A percentile compares a stretch with the other conserved stretches of the same genome.
phyloP scores from a whole-genome alignment of 495 filamentous ascomycete species.

The Lepidopterella palustris region DNA sequence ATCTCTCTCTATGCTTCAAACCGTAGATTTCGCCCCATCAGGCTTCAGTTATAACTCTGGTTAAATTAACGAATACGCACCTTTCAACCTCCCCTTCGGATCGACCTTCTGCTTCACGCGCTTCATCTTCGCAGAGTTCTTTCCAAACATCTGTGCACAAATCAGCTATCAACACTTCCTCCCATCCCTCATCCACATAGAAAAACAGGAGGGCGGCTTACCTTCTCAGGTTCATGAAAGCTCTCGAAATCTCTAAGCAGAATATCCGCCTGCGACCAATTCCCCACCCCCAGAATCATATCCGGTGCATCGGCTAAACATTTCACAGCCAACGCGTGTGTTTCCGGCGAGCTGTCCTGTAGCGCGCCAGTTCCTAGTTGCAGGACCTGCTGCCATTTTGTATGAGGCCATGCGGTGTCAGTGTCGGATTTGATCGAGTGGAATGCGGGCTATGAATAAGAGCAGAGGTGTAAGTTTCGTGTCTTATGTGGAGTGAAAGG shows the following conservation, averaged over 20 bases:
- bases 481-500: neutral
- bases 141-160: constrained; percentile 30
- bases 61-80: constrained; percentile 13
- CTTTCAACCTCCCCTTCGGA: constrained; percentile 21
- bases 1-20: too few relatives aligned
- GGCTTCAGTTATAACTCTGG: too few relatives aligned
- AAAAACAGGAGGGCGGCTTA: too few relatives aligned
- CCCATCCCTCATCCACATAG: too few relatives aligned
- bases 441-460: constrained; percentile 18
- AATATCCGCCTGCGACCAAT: constrained; percentile 12
- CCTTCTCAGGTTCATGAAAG: constrained; percentile 14
- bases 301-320: constrained; percentile 13
- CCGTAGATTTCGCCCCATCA: too few relatives aligned
- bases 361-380: constrained; percentile 21
- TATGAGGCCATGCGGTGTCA: constrained; percentile 28
- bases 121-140: constrained; percentile 28
- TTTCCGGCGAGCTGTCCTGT: constrained; percentile 15
- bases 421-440: constrained; percentile 17
- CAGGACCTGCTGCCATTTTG: constrained; percentile 26
- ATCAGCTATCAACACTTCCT: constrained; percentile 15
- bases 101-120: constrained; percentile 27
- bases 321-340: constrained; percentile 19
- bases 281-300: too few relatives aligned
- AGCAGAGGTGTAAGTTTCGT: neutral
- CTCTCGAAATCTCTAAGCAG: constrained; percentile 14